Percentiles rank a stretch among this genome's conserved stretches.
Evolutionary conservation across 805 yeast genomes (phyloP).

Genomic region (Priceomyces melissophilus): DNA sequence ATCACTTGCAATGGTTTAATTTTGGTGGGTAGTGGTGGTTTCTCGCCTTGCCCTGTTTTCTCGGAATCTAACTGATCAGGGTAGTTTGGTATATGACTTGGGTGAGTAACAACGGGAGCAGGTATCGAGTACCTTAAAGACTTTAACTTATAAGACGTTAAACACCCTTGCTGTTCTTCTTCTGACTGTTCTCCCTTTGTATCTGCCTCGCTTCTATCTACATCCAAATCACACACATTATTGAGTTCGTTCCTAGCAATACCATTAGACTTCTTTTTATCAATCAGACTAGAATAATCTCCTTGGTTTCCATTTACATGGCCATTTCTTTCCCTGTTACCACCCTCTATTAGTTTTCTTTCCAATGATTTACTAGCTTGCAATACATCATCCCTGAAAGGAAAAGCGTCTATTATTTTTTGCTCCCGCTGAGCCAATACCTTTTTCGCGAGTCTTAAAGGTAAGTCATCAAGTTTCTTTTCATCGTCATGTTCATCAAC

Average conservation of each 20-base stretch:
- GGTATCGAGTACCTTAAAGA: constrained; percentile 30
- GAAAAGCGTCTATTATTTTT: constrained; percentile 29
- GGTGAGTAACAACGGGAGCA: constrained; percentile 38
- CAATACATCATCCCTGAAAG: constrained; percentile 31
- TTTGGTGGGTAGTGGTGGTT: constrained; percentile 21
- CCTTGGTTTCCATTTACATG: constrained; percentile 1
- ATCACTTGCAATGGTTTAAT: constrained; percentile 27
- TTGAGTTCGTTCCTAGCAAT: not conserved
- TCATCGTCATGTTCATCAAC: constrained; percentile 21
- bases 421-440: constrained; percentile 31
- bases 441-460: constrained; percentile 39
- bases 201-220: constrained; percentile 5
- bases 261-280: no score
- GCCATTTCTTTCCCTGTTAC: constrained; percentile 1
- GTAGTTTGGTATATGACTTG: constrained; percentile 44
- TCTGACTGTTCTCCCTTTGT: constrained; percentile 3
- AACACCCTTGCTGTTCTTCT: constrained; percentile 3
- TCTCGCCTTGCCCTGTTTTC: constrained; percentile 6
- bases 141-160: constrained; percentile 19
- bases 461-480: constrained; percentile 26
- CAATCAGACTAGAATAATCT: not conserved
- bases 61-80: constrained; percentile 19
- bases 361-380: constrained; percentile 20
- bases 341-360: constrained; percentile 12
- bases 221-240: constrained; percentile 3